These are phyloP conservation scores for Metschnikowia similis DNA, from an alignment of 805 yeast species.

Conservation along the genomic window DNA sequence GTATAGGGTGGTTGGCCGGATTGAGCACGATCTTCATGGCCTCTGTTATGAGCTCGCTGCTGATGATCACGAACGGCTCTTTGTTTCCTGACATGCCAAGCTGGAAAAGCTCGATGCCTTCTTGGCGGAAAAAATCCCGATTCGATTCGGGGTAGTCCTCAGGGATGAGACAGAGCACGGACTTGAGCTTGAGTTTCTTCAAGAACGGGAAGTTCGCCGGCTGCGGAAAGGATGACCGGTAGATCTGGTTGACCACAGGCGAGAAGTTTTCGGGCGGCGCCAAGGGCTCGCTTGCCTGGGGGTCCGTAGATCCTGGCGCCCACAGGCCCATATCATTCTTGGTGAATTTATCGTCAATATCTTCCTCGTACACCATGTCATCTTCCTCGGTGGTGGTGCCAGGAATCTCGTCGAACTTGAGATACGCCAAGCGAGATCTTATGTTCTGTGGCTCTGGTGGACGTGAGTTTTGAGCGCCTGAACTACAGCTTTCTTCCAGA, in stretches of 20 bases:
- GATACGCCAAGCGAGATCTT: conserved; percentile 30
- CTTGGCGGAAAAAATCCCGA: conserved; percentile 52
- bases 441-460: conserved; percentile 13
- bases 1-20: conserved; percentile 85
- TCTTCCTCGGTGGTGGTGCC: conserved; percentile 29
- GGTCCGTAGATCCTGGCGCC: conserved; percentile 6
- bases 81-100: conserved; percentile 94
- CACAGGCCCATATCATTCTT: conserved; percentile 18
- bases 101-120: conserved; percentile 71
- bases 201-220: conserved; percentile 75
- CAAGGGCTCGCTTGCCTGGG: conserved; percentile 18
- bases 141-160: conserved; percentile 88
- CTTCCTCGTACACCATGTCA: conserved; percentile 33
- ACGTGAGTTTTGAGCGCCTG: not conserved
- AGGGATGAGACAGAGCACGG: conserved; percentile 80
- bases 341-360: conserved; percentile 39
- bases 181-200: conserved; percentile 56
- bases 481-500: not conserved
- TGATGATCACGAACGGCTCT: conserved; percentile 82
- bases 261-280: conserved; percentile 91
- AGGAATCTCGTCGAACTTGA: conserved; percentile 23
- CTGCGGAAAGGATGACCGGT: conserved; percentile 87
- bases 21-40: conserved; percentile 79
- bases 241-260: conserved; percentile 67
- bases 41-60: conserved; percentile 62